Evolutionary conservation across 1,139 yeast species (phyloP), one percentile per base, ranked within the genome.

Genomic region (Candida neerlandica): DNA sequence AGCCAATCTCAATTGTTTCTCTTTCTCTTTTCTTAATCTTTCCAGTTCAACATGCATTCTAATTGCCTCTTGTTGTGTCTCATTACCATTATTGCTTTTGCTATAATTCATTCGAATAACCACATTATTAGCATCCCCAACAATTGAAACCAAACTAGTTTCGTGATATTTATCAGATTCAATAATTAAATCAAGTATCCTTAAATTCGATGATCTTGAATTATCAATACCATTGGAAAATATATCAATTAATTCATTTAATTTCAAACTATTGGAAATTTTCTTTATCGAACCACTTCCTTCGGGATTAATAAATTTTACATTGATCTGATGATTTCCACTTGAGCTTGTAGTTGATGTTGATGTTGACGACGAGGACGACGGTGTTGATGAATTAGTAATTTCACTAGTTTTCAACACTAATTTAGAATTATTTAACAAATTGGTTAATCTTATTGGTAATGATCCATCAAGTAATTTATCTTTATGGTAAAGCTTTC

Each of bases 341-440:
- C 27, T 10, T 23, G 27, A 3, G 9, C 9, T 23, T 23, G 27
- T 23, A 23, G 27, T 23, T 23, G 27, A 23, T 23, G 4, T 21
- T 6, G 23, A 21, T 21, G 23, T 6, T 21, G 23, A 21, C 11
- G 37, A 15, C 4, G 44, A 29, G 2, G 43, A 26, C 3, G 44
- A 26, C 3, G 44, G 21, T 37, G 56, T 54, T 5, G 27, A 6
- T 23, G 27, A 23, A 23, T 23, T 23, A 10, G 27, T 6, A 23
- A 23, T 23, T 9, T 56, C 58, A 3, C 39, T 46, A 15, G 64
- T 50, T 49, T 61, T 60, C 29, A 67, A 55, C 26, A 56, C 57
- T 34, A 76, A 55, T 48, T 65, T 69, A 16, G 69, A 58, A 56
- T 67, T 75, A 49, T 69, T 73, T 29, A 65, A 53, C 19, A 75